Base-by-base conservation (phyloP, 2,329 filamentous ascomycete genomes). In the Clathrospora elynae region DNA sequence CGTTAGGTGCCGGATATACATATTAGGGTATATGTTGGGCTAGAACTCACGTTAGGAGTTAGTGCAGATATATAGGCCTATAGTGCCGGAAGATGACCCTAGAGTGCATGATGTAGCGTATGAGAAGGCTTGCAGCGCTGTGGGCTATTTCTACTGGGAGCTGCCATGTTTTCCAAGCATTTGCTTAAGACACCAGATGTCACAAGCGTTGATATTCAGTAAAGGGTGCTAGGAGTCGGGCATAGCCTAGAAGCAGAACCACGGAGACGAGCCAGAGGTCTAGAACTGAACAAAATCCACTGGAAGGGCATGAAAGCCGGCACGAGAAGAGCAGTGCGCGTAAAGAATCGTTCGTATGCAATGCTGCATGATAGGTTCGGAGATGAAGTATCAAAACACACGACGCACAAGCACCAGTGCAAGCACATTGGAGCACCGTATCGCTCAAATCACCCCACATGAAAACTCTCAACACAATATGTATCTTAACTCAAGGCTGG, bases 21-120 rank as follows among this genome's bases (percentile, higher is more conserved):
- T 24, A 49, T 47, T 40, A 17, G 14, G 26, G 24, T 34, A 30
- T 36, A 35, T 13, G 23, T 52, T 32, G 42, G 41, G 42, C 48
- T 31, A 33, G 25, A 42, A 23, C 10, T 26, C 14, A 13, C 2
- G 26, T 37, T 44, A 28, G 5, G 16, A 46, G 23, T 16, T 12
- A 37, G 26, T 24, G 14, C 25, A 31, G 23, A 2, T 10, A 12
- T 43, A 10, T n/a, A n/a, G n/a, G n/a, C n/a, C n/a, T n/a, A n/a
- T n/a, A n/a, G n/a, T n/a, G n/a, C n/a, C n/a, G 10, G 18, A 28
- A 13, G 4, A n/a, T 4, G 23, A 42, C 26, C 2, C n/a, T n/a
- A n/a, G n/a, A n/a, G n/a, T n/a, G n/a, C n/a, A n/a, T n/a, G n/a
- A n/a, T n/a, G n/a, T n/a, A n/a, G n/a, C n/a, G n/a, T n/a, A n/a